Conservation (phyloP, 352 stramenopile genomes). For the Globisporangium spinosum region DNA sequence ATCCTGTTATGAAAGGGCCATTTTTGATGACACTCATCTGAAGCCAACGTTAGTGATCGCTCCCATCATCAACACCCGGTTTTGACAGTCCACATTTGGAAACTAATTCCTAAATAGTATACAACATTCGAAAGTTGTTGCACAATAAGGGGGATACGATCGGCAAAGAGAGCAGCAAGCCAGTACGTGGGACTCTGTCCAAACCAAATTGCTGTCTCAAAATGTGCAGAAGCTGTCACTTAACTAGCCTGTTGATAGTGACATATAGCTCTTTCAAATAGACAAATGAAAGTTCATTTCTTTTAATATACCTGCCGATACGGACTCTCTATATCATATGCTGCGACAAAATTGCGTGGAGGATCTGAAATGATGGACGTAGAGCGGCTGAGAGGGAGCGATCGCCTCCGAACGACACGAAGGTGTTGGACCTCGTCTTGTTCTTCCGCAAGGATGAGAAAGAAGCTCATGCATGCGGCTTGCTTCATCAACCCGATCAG, state of each 20-base stretch:
- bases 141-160: neutral
- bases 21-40: neutral
- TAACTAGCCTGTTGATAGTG: too few relatives aligned
- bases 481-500: neutral
- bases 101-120: neutral
- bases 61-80: neutral
- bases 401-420: neutral
- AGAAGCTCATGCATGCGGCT: neutral
- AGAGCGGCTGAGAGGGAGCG: neutral
- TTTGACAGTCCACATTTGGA: neutral
- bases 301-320: neutral
- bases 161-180: neutral
- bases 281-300: neutral
- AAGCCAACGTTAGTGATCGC: neutral
- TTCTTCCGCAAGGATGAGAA: neutral
- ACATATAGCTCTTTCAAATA: neutral
- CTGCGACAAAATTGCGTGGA: neutral
- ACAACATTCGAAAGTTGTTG: neutral
- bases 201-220: neutral
- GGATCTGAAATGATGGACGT: conserved; percentile 1
- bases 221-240: neutral
- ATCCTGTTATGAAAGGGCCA: neutral
- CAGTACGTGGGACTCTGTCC: neutral
- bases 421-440: neutral
- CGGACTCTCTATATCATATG: neutral